Percentiles rank a stretch among this genome's conserved stretches.
Conservation (phyloP, 2,329 filamentous ascomycete species). For the Teratosphaeria gauchensis region DNA sequence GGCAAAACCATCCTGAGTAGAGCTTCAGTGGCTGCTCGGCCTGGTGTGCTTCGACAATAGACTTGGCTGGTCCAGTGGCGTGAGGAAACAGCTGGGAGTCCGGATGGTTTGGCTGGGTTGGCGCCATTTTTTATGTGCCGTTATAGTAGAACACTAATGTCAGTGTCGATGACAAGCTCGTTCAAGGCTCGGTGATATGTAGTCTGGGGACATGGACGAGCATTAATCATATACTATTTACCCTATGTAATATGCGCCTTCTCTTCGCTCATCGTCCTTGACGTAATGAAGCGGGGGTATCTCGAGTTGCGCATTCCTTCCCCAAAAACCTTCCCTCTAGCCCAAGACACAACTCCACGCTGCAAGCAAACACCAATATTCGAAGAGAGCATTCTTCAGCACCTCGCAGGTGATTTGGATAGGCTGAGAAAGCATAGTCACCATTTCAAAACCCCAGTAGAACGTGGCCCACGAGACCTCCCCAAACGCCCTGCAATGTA, state of each 20-base stretch:
- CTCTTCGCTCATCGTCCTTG: background rate
- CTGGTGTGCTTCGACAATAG: slow-evolving; percentile 24
- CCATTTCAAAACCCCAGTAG: no score
- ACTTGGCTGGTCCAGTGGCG: slow-evolving; percentile 36
- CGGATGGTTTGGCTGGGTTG: slow-evolving; percentile 18
- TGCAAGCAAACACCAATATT: background rate
- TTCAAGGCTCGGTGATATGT: background rate
- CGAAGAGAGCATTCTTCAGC: no score
- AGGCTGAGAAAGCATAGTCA: no score
- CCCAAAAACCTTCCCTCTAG: background rate
- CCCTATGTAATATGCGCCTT: background rate
- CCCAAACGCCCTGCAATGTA: background rate
- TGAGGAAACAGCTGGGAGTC: slow-evolving; percentile 37
- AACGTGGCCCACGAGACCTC: no score
- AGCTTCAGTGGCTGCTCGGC: slow-evolving; percentile 23
- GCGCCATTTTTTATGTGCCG: background rate
- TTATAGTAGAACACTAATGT: background rate
- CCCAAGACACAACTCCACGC: no score
- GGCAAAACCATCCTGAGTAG: slow-evolving; percentile 37
- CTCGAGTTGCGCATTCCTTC: background rate
- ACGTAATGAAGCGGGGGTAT: background rate
- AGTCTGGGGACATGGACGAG: background rate
- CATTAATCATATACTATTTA: background rate
- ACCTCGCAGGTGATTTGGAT: no score
- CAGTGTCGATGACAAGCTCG: background rate